Evolutionary conservation across 805 yeast genomes (phyloP).

Genomic region (Blastobotrys attinorum): DNA sequence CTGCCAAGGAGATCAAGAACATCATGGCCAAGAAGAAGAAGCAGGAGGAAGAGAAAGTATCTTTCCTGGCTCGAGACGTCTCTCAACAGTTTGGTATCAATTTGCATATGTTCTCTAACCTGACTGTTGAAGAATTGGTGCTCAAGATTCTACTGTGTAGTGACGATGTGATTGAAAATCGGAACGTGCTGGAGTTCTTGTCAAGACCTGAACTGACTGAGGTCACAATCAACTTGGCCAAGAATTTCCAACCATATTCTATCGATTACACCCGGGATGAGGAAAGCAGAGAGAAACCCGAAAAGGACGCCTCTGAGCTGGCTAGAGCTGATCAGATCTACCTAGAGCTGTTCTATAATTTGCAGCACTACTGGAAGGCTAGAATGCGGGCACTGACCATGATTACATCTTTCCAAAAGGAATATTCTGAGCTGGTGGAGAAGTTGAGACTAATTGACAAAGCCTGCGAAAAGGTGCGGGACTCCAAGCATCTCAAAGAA

Average conservation of each 20-base stretch:
- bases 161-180: conserved; percentile 55
- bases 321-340: conserved; percentile 84
- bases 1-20: conserved; percentile 63
- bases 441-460: conserved; percentile 66
- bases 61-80: conserved; percentile 72
- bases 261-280: conserved; percentile 53
- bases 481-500: conserved; percentile 58
- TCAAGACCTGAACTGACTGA: conserved; percentile 68
- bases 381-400: conserved; percentile 78
- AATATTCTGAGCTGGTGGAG: conserved; percentile 59
- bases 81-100: conserved; percentile 95
- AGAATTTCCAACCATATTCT: conserved; percentile 74
- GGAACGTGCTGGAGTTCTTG: conserved; percentile 78
- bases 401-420: conserved; percentile 64
- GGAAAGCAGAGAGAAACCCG: conserved; percentile 38
- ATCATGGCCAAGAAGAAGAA: conserved; percentile 37
- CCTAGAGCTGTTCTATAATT: conserved; percentile 71
- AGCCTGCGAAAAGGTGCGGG: conserved; percentile 59
- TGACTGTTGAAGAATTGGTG: conserved; percentile 60
- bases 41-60: conserved; percentile 45
- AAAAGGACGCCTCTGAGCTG: conserved; percentile 65
- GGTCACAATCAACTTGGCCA: conserved; percentile 59
- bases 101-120: conserved; percentile 62
- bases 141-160: conserved; percentile 70
- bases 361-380: conserved; percentile 86